Evolutionary conservation across 352 stramenopile genomes (phyloP), one percentile per base, ranked within the genome.

Genomic region (Pythium angustatum): DNA sequence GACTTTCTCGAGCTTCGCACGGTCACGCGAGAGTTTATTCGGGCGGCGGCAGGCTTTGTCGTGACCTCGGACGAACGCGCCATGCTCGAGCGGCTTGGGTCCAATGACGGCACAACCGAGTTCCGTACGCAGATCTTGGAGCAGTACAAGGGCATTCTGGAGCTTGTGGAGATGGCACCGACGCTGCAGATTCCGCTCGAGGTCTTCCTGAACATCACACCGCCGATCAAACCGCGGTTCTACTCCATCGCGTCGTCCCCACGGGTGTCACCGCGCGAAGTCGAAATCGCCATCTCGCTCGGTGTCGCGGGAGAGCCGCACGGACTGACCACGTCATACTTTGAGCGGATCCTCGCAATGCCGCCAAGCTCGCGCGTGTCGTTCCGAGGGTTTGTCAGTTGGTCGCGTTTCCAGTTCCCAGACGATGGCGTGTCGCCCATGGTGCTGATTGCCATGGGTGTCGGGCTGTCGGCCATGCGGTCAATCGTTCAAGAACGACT

Each of bases 231-330:
- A 44, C 91, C 95, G 14, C 81, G 96, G 1, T 89, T 93, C 54
- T 98, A 98, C 73, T 98, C 94, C 2, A 98, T 98, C 58, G 86
- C 87, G 1, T 98, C 89, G 3, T 98, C 88, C n/a, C 75, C 79
- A 17, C 59, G 62, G 51, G 64, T 88, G 21, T 72, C 91, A 65
- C 85, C 93, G 3, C 81, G 76, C 4, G 73, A 76, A 14, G 79
- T 98, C n/a, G 90, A 78, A 14, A 98, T 86, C 0, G 90, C 97
- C 49, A 98, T 72, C 45, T 98, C 89, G 33, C 98, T 83, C 5
- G 45, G 90, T 50, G 66, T 98, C 47, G 96, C 88, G 0, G 26
- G 51, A 75, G 5, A 72, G 36, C 63, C 76, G 47, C 71, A 79
- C 3, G 72, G 69, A 0, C 52, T 76, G 15, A 64, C 65, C 2